Conservation (phyloP, 306 rosid species). For the Rosa lucieae region DNA sequence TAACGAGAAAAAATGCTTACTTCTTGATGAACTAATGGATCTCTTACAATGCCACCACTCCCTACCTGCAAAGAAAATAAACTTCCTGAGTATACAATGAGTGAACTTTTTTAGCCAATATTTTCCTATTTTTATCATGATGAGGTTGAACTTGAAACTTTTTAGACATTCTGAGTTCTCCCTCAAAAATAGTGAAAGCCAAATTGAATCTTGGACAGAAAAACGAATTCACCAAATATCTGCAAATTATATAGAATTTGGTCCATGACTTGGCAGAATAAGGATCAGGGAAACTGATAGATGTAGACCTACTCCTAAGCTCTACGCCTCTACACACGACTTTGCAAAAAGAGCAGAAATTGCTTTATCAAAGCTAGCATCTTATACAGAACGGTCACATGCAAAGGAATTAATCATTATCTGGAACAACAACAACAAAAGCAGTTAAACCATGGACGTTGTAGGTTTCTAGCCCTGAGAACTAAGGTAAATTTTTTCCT, state of each 20-base stretch:
- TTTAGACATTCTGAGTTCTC: neutral
- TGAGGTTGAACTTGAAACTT: neutral
- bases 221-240: neutral
- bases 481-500: neutral
- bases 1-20: constrained; percentile 22
- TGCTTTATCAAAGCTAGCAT: neutral
- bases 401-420: neutral
- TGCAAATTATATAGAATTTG: neutral
- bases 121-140: neutral
- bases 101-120: neutral
- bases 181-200: neutral
- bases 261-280: neutral
- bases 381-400: constrained; percentile 3
- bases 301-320: neutral
- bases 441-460: neutral
- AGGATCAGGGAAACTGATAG: neutral
- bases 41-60: constrained; percentile 54
- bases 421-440: neutral
- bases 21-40: constrained; percentile 53
- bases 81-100: neutral
- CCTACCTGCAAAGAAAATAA: constrained; percentile 44
- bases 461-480: neutral
- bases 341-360: neutral
- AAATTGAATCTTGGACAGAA: neutral
- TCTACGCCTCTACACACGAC: too few species aligned